Evolutionary conservation across 371 early-diverging fungal species (phyloP), one percentile per base, ranked within the genome.

Genomic region (Haplosporangium sp.): DNA sequence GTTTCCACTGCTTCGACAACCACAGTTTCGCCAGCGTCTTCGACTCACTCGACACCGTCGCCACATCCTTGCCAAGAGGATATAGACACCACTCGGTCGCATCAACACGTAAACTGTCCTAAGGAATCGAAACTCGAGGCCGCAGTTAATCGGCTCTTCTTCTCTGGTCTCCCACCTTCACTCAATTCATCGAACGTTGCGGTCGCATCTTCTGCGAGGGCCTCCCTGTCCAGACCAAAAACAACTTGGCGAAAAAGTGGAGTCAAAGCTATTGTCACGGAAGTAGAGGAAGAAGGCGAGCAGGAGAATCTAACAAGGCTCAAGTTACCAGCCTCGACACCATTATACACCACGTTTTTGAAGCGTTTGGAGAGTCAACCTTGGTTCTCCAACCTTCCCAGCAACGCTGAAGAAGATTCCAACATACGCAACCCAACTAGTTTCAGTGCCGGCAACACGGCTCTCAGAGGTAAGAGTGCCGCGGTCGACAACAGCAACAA

Each of bases 361-460:
- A 62, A 48, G 59, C 62, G 41, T 29, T 47, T 67, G 58, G 63
- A 59, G 59, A 55, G 37, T 59, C 18, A 29, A 29, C 52, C 51
- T 57, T 51, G 67, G 73, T 52, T 62, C 67, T 73, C 73, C 45
- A 38, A 40, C 55, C 55, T 64, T 56, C 56, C 67, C 45, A 42
- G 45, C 45, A 43, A 14, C 18, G 52, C 13, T 16, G 47, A 43
- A 42, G 18, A 41, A 16, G 14, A n/a, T 58, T 23, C 6, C 67
- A 60, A 42, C 59, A 60, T 67, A 48, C 71, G 65, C 37, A 46
- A 63, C 20, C 42, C 45, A 6, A 48, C 20, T 18, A 21, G 54
- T 37, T 42, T 69, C 36, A 46, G 60, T 29, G 58, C 64, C 64
- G 42, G 62, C 52, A 63, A 48, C 46, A 47, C 54, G 29, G 59